Conservation (phyloP, 768 basidiomycete species). For the Amanita fuliginea region DNA sequence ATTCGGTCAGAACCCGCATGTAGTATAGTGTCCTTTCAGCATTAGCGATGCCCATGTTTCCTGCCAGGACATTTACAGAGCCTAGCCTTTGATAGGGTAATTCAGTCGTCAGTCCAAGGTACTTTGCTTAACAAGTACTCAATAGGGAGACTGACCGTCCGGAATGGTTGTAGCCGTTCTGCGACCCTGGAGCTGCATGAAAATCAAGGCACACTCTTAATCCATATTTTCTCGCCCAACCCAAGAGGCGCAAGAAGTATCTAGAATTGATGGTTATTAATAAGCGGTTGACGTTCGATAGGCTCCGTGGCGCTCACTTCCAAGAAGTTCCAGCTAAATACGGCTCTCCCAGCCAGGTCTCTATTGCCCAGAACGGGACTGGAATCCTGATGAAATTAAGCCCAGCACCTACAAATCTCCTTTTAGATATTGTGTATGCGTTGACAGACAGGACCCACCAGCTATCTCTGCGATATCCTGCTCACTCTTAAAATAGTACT, state of each 20-base stretch:
- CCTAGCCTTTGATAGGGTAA: constrained; percentile 20
- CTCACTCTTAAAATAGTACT: constrained; percentile 48
- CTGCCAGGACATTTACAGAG: constrained; percentile 47
- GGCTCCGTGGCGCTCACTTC: constrained; percentile 30
- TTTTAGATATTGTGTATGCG: not conserved
- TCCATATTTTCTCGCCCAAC: constrained; percentile 87
- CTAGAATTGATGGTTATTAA: constrained; percentile 16
- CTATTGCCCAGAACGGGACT: constrained; percentile 80
- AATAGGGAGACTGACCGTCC: constrained; percentile 27
- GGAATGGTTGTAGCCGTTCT: constrained; percentile 63
- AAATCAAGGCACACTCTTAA: constrained; percentile 76
- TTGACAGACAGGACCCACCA: constrained; percentile 16
- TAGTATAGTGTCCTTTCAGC: constrained; percentile 71
- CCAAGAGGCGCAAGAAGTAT: constrained; percentile 64
- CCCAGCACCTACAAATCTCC: constrained; percentile 41
- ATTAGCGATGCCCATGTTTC: constrained; percentile 81
- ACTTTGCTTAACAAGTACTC: not conserved
- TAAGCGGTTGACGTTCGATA: not conserved
- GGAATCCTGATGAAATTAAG: constrained; percentile 78
- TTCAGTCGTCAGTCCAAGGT: constrained; percentile 1
- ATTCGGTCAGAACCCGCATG: constrained; percentile 66
- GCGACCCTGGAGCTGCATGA: constrained; percentile 70
- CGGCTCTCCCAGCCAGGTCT: constrained; percentile 64
- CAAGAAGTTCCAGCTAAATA: constrained; percentile 66
- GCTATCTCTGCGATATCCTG: constrained; percentile 81